Base-by-base conservation (phyloP, 2,329 filamentous ascomycete genomes). In the Colletotrichum paranaense region DNA sequence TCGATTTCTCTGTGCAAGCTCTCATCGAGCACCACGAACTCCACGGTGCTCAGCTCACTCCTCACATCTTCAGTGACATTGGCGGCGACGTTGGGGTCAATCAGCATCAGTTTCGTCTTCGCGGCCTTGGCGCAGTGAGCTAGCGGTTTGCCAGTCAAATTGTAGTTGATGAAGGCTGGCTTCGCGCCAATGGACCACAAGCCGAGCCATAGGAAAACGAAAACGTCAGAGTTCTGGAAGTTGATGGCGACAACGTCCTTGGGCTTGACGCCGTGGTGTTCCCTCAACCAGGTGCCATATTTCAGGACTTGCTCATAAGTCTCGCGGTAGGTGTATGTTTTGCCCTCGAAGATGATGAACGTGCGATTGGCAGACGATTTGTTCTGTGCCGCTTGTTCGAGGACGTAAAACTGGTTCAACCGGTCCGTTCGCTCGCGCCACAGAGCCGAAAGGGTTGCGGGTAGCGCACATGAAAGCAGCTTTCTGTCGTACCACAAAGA, bases 141-240 rank as follows among this genome's bases (percentile, higher is more conserved):
- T 74, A 98, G 85, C 0, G 94, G 88, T 32, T 92, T 90, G 14
- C 91, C 92, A 0, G 89, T 88, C 62, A 97, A 84, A 79, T 97
- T 97, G 83, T 95, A 96, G 82, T 98, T 98, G 83, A 97, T 93
- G 77, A 97, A 94, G 0, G 95, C 95, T 0, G 95, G 94, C 68
- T 91, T 91, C 0, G 93, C 95, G 12, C 95, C 95, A 72, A 97
- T 91, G 35, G 92, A 91, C 94, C 94, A 97, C 38, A 97, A 83
- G 0, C 92, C 95, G 67, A 95, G 86, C 87, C 92, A 90, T 9
- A 97, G 75, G 79, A 95, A 94, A 32, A 96, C 78, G 78, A 95
- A 96, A 3, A 88, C 88, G n/a, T 94, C 91, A 53, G 91, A 94
- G 80, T 97, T 98, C 82, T 93, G 92, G 76, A 94, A 93, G 81